Conservation (phyloP, 2,329 filamentous ascomycete species). For the Curvularia spicifera region DNA sequence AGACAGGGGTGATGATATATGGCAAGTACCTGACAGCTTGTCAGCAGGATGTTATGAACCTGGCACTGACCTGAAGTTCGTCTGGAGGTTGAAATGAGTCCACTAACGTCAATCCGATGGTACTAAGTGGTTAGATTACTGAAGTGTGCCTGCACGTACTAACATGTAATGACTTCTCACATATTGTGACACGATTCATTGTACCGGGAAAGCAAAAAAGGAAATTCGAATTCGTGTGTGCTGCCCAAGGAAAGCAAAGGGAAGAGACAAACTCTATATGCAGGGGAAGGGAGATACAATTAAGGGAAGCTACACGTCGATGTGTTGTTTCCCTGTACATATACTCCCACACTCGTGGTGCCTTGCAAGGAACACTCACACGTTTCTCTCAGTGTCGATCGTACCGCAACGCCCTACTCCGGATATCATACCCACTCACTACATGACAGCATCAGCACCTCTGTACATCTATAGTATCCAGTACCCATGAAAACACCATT, state of each 20-base stretch:
- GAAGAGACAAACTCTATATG: background rate
- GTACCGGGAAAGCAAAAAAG: background rate
- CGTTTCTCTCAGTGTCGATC: background rate
- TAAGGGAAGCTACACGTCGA: background rate
- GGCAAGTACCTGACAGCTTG: too few relatives aligned
- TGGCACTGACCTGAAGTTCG: background rate
- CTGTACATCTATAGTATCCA: background rate
- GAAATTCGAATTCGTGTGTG: background rate
- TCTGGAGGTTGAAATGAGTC: background rate
- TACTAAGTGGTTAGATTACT: background rate
- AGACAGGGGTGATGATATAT: too few relatives aligned
- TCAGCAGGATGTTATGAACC: too few relatives aligned
- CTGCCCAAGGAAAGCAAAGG: background rate
- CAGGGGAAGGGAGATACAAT: background rate
- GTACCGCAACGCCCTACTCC: conserved; percentile 2
- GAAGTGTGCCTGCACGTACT: background rate
- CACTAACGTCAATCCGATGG: background rate
- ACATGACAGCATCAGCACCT: background rate
- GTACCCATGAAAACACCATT: conserved; percentile 15
- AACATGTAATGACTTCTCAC: background rate
- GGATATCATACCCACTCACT: background rate
- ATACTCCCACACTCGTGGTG: background rate
- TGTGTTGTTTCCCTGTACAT: background rate
- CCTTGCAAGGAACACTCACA: background rate
- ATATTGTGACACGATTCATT: background rate